A percentile compares a stretch with the other conserved stretches of the same genome.
Conservation (phyloP, 495 filamentous ascomycete genomes). For the Cairneyella variabilis region DNA sequence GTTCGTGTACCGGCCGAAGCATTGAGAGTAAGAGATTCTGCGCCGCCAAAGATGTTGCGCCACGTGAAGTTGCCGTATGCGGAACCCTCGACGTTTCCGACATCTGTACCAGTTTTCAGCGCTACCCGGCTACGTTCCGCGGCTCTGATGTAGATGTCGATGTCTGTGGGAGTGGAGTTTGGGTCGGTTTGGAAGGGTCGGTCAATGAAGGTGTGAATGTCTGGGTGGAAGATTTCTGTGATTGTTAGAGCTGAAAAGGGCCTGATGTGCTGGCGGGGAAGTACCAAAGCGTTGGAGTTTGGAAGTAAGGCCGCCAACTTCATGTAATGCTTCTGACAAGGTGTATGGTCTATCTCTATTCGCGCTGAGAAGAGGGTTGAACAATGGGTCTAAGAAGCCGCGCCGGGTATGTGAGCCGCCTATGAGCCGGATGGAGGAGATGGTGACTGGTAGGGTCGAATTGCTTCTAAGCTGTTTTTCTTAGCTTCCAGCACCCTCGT, state of each 20-base stretch:
- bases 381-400: slow-evolving; percentile 72
- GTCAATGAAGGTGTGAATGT: slow-evolving; percentile 77
- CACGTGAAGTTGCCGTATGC: slow-evolving; percentile 79
- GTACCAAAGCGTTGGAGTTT: slow-evolving; percentile 81
- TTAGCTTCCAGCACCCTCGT: not conserved
- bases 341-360: slow-evolving; percentile 66
- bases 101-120: slow-evolving; percentile 87
- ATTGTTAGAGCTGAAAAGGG: slow-evolving; percentile 6
- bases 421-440: slow-evolving; percentile 77
- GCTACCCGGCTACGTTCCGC: slow-evolving; percentile 74
- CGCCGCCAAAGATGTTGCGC: slow-evolving; percentile 92
- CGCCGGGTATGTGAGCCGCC: slow-evolving; percentile 73
- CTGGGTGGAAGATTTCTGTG: slow-evolving; percentile 79
- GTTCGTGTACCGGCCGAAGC: slow-evolving; percentile 86
- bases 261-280: not conserved
- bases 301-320: slow-evolving; percentile 60
- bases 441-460: slow-evolving; percentile 72
- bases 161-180: slow-evolving; percentile 60
- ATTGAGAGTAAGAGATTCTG: slow-evolving; percentile 78
- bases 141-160: slow-evolving; percentile 72
- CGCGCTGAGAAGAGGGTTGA: slow-evolving; percentile 70
- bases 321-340: slow-evolving; percentile 67
- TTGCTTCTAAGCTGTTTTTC: slow-evolving; percentile 66
- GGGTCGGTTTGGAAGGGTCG: slow-evolving; percentile 55
- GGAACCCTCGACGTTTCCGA: slow-evolving; percentile 87